Percentiles rank a stretch among this genome's conserved stretches.
Conservation (phyloP, 148 eudicot species). For the Rhododendron ovatum region DNA sequence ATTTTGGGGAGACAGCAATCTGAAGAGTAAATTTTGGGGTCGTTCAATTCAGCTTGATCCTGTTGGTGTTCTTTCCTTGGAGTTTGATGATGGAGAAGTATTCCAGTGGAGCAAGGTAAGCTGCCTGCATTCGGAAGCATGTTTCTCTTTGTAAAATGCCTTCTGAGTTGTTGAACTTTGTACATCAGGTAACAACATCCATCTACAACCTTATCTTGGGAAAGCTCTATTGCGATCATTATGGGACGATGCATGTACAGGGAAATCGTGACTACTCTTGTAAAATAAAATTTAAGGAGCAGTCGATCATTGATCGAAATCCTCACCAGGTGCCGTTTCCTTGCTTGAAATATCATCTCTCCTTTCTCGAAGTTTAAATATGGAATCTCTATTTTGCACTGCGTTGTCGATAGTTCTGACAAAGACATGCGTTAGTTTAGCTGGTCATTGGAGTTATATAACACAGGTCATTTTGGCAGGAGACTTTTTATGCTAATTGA, state of each 20-base stretch:
- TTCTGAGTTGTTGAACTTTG: background rate
- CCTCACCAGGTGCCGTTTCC: slow-evolving; percentile 68
- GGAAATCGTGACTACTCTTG: slow-evolving; percentile 67
- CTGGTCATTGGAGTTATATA: background rate
- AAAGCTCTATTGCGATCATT: slow-evolving; percentile 82
- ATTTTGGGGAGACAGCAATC: slow-evolving; percentile 85
- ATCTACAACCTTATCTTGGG: slow-evolving; percentile 91
- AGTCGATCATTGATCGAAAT: slow-evolving; percentile 84
- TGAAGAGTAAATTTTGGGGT: slow-evolving; percentile 95
- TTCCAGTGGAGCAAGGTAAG: slow-evolving; percentile 92
- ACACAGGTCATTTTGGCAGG: background rate
- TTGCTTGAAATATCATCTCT: background rate
- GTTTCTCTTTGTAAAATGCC: background rate
- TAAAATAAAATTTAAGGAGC: slow-evolving; percentile 86
- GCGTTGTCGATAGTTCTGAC: background rate
- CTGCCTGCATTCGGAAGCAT: background rate
- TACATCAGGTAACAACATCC: slow-evolving; percentile 75
- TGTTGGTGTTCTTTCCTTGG: slow-evolving; percentile 72
- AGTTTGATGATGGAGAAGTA: slow-evolving; percentile 91
- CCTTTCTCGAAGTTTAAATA: background rate
- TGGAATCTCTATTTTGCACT: background rate
- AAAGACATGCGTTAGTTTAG: background rate
- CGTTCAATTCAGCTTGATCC: slow-evolving; percentile 95
- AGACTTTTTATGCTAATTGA: background rate
- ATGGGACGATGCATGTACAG: slow-evolving; percentile 86